Conservation (phyloP, 768 basidiomycete genomes). For the Tricholomella constricta region DNA sequence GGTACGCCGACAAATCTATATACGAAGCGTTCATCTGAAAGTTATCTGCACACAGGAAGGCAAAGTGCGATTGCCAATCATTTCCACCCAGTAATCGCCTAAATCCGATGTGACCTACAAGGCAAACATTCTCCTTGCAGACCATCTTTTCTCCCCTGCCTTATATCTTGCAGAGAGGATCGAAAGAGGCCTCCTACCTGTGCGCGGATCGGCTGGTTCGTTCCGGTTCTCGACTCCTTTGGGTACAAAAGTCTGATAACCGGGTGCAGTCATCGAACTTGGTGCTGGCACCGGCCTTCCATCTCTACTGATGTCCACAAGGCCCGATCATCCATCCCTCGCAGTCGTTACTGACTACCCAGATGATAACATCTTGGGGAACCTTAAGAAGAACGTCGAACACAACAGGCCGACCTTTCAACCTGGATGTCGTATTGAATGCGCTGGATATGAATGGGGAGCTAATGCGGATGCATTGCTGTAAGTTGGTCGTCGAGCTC, state of each 20-base stretch:
- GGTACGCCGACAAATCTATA: conserved; percentile 34
- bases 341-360: conserved; percentile 73
- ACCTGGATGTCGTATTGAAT: conserved; percentile 43
- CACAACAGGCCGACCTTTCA: conserved; percentile 43
- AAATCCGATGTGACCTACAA: conserved; percentile 27
- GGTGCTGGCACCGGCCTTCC: conserved; percentile 71
- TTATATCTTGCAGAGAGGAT: conserved; percentile 68
- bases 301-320: conserved; percentile 57
- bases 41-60: conserved; percentile 45
- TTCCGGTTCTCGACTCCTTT: not conserved
- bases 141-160: conserved; percentile 72
- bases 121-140: conserved; percentile 73
- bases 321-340: conserved; percentile 45
- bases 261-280: conserved; percentile 63
- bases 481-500: conserved; percentile 35
- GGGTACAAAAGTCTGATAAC: not conserved
- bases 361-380: conserved; percentile 58
- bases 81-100: conserved; percentile 5
- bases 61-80: conserved; percentile 44
- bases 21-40: not conserved
- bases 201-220: conserved; percentile 43
- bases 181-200: conserved; percentile 52
- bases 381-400: conserved; percentile 55
- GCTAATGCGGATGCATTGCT: conserved; percentile 43
- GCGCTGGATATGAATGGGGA: conserved; percentile 68